Base-by-base conservation (phyloP, 2,329 filamentous ascomycete genomes). In the Lachnum nothofagi region DNA sequence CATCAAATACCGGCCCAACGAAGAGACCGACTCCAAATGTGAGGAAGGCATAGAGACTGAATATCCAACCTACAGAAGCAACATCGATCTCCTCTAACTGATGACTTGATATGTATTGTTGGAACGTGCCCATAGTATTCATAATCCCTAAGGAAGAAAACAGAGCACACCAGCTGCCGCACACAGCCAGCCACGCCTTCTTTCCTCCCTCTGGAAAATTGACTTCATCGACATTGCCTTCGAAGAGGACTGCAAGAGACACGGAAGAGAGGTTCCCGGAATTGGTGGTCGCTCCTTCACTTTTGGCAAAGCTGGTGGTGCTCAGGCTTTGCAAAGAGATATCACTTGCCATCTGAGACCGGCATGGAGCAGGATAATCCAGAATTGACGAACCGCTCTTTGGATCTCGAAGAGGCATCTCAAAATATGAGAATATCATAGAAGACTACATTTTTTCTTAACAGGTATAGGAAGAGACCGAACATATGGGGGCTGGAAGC, bases 111-210 rank as follows among this genome's bases (percentile, higher is more conserved):
- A 94, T 72, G 65, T 95, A 94, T 3, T 85, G 79, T 71, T 95
- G 85, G 67, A 93, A 87, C 1, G 84, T 84, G 17, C 83, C 88
- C 42, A 91, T 75, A 52, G 81, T 82, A 67, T 91, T 91, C 76
- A 93, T 83, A 58, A 91, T 72, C 1, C 90, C 90, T 44, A 95
- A 78, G 4, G 81, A 78, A 14, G 86, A 82, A 56, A 90, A 76
- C 55, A 95, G 79, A 8, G 83, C 85, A 59, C 85, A 81, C 74
- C 90, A 95, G n/a, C 83, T 83, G 19, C 90, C 91, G 17, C 93
- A 71, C 2, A 95, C 89, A 25, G 95, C 89, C 5, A 87, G 76
- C 88, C 91, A 96, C 48, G 88, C 88, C 57, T 79, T 70, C 14
- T 79, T 65, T 14, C 91, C 91, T 43, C 90, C 90, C 70, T 95